These are phyloP conservation scores for Lumnitzera littorea DNA, from an alignment of 345 rosid species.

Conservation along the genomic window DNA sequence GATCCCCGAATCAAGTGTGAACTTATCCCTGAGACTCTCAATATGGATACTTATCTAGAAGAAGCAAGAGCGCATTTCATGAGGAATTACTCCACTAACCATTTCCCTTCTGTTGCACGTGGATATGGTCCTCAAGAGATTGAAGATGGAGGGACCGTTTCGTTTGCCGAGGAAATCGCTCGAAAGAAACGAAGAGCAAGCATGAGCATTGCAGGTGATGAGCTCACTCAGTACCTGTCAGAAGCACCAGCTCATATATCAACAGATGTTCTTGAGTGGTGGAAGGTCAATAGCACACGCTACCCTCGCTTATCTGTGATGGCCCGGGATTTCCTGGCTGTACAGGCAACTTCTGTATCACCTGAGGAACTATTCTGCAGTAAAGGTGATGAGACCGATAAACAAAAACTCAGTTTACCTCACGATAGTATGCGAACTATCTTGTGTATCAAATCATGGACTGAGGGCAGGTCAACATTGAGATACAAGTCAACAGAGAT, in stretches of 20 bases:
- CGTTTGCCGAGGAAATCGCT: conserved; percentile 89
- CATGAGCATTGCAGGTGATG: conserved; percentile 60
- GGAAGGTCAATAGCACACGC: conserved; percentile 82
- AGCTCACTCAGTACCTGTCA: conserved; percentile 82
- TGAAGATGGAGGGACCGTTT: conserved; percentile 71
- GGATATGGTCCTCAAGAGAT: conserved; percentile 63
- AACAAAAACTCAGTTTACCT: conserved; percentile 64
- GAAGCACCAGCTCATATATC: conserved; percentile 85
- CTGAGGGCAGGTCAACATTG: conserved; percentile 60
- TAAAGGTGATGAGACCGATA: conserved; percentile 68
- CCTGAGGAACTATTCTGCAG: conserved; percentile 75
- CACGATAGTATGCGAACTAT: conserved; percentile 59
- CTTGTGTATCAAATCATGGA: conserved; percentile 86
- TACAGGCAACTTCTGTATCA: conserved; percentile 70
- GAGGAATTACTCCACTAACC: conserved; percentile 56
- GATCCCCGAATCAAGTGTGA: conserved; percentile 88
- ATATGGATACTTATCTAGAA: conserved; percentile 61
- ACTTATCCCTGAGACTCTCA: conserved; percentile 74
- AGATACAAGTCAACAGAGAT: conserved; percentile 70
- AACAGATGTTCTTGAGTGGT: conserved; percentile 88
- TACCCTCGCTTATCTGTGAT: conserved; percentile 76
- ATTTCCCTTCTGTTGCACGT: conserved; percentile 47
- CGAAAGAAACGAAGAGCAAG: conserved; percentile 82
- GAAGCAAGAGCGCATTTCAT: conserved; percentile 78
- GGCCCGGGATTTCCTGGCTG: conserved; percentile 84